Conservation (phyloP, 1,284 basidiomycete species). For the Ustilago bromivora region DNA sequence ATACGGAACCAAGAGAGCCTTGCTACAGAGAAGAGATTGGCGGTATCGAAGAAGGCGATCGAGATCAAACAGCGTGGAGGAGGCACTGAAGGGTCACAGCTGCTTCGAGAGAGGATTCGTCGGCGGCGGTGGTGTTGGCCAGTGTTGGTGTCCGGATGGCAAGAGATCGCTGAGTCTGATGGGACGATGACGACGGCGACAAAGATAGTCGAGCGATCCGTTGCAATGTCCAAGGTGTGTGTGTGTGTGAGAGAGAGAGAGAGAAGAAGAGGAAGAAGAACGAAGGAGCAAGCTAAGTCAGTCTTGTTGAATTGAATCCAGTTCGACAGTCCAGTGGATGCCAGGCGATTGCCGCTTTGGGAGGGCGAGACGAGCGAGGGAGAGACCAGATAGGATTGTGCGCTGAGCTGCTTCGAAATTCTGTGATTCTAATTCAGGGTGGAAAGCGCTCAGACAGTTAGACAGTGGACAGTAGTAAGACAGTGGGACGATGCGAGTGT, state of each 20-base stretch:
- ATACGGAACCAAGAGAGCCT: neutral
- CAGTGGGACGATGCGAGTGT: too few relatives aligned
- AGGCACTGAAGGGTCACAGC: too few relatives aligned
- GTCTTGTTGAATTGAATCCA: neutral
- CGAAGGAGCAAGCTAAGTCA: neutral
- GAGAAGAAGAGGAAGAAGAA: too few relatives aligned
- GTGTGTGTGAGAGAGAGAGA: neutral
- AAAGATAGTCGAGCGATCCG: neutral
- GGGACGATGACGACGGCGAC: constrained; percentile 1
- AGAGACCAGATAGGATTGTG: neutral
- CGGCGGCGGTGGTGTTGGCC: neutral
- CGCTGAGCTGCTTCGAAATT: neutral
- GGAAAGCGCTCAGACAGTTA: neutral
- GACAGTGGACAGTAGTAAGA: neutral
- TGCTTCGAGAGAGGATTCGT: neutral
- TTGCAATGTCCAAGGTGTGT: neutral
- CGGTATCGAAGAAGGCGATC: neutral
- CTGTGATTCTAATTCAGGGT: neutral
- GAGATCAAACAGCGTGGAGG: neutral
- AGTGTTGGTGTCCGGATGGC: constrained; percentile 6
- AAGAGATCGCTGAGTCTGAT: neutral
- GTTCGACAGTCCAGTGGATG: neutral
- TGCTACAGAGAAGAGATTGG: neutral
- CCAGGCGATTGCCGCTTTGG: constrained; percentile 8
- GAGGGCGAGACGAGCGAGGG: neutral